Conservation (phyloP, 1,139 yeast species). For the Pichia sp. region DNA sequence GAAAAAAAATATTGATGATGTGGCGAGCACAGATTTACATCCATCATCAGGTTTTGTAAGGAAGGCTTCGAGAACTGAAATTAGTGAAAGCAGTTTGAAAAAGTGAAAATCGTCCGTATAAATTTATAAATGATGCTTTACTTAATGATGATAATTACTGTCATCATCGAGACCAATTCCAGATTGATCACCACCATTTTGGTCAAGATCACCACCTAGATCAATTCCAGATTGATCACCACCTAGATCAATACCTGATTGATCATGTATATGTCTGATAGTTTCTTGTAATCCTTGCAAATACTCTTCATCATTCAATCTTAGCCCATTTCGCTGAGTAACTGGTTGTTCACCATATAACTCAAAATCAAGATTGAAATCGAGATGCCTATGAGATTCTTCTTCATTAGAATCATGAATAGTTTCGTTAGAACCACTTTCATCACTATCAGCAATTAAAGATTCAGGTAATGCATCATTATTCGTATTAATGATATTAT, state of each 20-base stretch:
- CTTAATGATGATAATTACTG: no score
- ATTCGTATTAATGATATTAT: conserved; percentile 6
- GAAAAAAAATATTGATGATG: no score
- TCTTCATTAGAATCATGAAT: background rate
- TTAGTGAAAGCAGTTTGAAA: no score
- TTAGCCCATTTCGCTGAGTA: background rate
- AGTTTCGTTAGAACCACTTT: background rate
- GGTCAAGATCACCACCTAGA: no score
- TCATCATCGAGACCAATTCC: no score
- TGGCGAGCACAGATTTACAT: no score
- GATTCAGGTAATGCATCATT: conserved; percentile 2
- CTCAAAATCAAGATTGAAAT: conserved; percentile 4
- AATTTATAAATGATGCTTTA: no score
- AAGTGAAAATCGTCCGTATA: no score
- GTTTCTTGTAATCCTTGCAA: conserved; percentile 1
- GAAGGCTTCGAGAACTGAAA: no score
- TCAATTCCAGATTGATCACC: no score
- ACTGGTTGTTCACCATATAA: conserved; percentile 7
- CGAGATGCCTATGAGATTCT: background rate
- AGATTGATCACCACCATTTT: no score
- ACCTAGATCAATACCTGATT: conserved; percentile 10
- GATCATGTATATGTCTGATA: conserved; percentile 2
- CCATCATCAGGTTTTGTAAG: no score
- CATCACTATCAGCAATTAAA: background rate
- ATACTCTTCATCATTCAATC: conserved; percentile 2